Base-by-base conservation (phyloP, 73 alveolate species). In the Strombidium stylifer region DNA sequence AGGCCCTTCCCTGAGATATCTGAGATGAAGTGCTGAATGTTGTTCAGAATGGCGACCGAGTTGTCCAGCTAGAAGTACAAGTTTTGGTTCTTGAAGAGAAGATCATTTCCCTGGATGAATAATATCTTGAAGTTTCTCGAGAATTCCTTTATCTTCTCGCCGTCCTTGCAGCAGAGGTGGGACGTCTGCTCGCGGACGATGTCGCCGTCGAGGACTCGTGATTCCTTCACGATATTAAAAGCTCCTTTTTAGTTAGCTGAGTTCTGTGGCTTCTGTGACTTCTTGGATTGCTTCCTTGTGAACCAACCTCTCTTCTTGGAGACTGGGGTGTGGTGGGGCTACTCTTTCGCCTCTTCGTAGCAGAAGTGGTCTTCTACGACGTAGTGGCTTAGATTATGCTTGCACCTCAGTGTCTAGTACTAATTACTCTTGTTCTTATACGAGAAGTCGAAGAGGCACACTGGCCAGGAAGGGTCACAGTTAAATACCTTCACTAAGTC, bases 391-490 rank as follows among this genome's bases (percentile, higher is more conserved):
- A 23, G 11, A 3, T 46, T 14, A 1, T 7, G 14, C 42, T 24
- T 60, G 42, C n/a, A 60, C 34, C 74, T 40, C 5, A 45, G 42
- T 32, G 42, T 6, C 4, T 32, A 46, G 66, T 8, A 64, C 10
- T 64, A 11, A 25, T 36, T 2, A 26, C 5, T 4, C 11, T 6
- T 10, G 10, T 28, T 16, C 34, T 30, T 64, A 30, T 27, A 45
- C 4, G 65, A 30, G 27, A 64, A 64, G 47, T 64, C 78, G 27
- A 28, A 44, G 12, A 64, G 12, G 23, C 78, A 64, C 10, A 64
- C 30, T 3, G 78, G 78, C 78, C 78, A 64, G 10, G 12, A 30
- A 4, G 19, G 14, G 28, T 64, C 42, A 47, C 78, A 64, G 41
- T 46, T 47, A 16, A 4, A 30, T 14, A 12, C 19, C 25, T 5